Base-by-base conservation (phyloP, 805 yeast species). In the Lipomyces yamanashiensis region DNA sequence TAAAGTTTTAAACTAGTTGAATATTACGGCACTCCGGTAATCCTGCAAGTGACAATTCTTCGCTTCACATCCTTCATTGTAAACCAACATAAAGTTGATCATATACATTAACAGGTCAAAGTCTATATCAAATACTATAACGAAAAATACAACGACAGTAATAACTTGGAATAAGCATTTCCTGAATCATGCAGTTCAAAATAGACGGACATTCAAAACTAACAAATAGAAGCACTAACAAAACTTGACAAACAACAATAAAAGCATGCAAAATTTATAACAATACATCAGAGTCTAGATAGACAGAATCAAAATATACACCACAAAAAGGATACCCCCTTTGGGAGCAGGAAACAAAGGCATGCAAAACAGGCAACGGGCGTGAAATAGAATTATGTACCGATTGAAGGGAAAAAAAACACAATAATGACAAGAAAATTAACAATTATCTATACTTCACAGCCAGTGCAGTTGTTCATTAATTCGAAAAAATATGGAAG, bases 101-200 rank as follows among this genome's bases (percentile, higher is more conserved):
- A 36, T 9, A 34, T 15, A 15, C 47, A 43, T 43, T 43, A 43
- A n/a, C 15, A 43, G n/a, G 43, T n/a, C 17, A 15, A 47, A 47
- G 15, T 47, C 34, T 47, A 48, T 33, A 40, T 33, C 15, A 45
- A 44, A 44, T n/a, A 13, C 23, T 17, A 13, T 34, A 21, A 10
- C 13, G 34, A 17, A 34, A 52, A 52, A 17, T 9, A 39, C 1
- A 52, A 39, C 28, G 9, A 54, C 13, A 21, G 19, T 17, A 41
- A 34, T 23, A 12, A 41, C n/a, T 53, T 10, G 21, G 21, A 40
- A 45, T 45, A 21, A 40, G 2, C 45, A 37, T 51, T 13, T 37
- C 33, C 54, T 19, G 17, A 51, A 37, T 51, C 54, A 51, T 51
- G 54, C 54, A 37, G 54, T 51, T 37, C 44, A 37, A 51, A 37